These are phyloP conservation scores for Mrakiaceae sp. DNA, from an alignment of 1,284 basidiomycete species.

Conservation along the genomic window DNA sequence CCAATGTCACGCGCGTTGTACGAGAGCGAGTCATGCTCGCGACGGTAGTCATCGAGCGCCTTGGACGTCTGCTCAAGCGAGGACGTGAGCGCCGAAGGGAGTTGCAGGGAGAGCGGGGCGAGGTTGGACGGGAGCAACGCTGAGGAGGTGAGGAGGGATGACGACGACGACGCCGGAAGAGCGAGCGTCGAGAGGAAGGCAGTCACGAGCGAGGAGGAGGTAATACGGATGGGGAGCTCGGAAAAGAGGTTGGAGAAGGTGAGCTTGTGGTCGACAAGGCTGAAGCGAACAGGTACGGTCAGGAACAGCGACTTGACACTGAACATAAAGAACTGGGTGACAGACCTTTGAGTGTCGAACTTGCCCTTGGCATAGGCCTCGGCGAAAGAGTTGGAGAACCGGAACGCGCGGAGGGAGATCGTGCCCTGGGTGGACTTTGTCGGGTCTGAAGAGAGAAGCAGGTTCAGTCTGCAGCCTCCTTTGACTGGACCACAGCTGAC, in stretches of 20 bases:
- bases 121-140: conserved; percentile 35
- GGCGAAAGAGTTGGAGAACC: conserved; percentile 70
- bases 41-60: conserved; percentile 70
- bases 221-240: conserved; percentile 79
- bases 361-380: conserved; percentile 65
- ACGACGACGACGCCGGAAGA: conserved; percentile 33
- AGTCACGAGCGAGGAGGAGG: conserved; percentile 72
- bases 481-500: not conserved
- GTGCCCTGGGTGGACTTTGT: conserved; percentile 67
- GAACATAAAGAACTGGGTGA: not conserved
- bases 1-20: conserved; percentile 86
- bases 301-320: not conserved
- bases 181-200: conserved; percentile 71
- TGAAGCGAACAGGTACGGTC: too few species aligned
- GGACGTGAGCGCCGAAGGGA: conserved; percentile 40
- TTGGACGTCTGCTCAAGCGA: conserved; percentile 69
- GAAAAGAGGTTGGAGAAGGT: conserved; percentile 83
- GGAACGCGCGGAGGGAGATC: conserved; percentile 82
- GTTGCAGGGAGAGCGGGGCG: conserved; percentile 40
- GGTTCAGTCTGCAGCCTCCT: not conserved
- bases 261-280: conserved; percentile 66
- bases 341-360: conserved; percentile 56
- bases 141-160: not conserved
- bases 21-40: conserved; percentile 85
- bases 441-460: conserved; percentile 26